Evolutionary conservation across 306 rosid genomes (phyloP).

Genomic region (Fragaria iinumae): DNA sequence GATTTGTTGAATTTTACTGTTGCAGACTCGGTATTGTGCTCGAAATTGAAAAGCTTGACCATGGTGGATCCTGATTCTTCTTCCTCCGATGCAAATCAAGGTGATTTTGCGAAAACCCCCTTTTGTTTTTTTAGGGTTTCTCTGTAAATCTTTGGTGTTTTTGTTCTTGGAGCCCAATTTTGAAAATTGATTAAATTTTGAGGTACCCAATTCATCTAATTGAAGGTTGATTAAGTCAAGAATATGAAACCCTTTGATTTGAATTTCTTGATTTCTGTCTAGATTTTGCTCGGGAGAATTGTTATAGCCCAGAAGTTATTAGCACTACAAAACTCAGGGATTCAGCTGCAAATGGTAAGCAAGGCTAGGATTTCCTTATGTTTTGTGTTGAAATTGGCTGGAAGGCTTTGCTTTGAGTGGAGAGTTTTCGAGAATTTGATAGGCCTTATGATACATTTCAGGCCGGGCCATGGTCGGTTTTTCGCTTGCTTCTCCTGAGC

Average conservation of each 20-base stretch:
- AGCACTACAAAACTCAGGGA: conserved; percentile 28
- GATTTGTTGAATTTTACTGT: conserved; percentile 7
- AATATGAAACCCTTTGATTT: conserved; percentile 19
- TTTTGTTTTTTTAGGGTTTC: neutral
- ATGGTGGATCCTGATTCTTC: conserved; percentile 44
- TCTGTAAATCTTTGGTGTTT: conserved; percentile 1
- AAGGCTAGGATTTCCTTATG: neutral
- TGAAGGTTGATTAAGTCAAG: neutral
- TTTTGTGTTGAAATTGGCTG: neutral
- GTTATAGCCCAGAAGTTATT: conserved; percentile 19
- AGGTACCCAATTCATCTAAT: neutral
- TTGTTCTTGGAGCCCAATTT: conserved; percentile 22
- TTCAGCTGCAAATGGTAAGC: conserved; percentile 28
- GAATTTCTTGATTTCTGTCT: neutral
- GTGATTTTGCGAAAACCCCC: neutral
- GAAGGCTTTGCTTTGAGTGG: neutral
- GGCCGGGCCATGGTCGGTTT: conserved; percentile 49
- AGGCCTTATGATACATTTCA: conserved; percentile 15
- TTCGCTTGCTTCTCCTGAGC: conserved; percentile 63
- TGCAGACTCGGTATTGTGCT: conserved; percentile 39
- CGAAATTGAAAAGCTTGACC: conserved; percentile 20
- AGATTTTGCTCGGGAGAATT: conserved; percentile 22
- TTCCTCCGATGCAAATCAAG: conserved; percentile 28
- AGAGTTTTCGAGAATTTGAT: conserved; percentile 19
- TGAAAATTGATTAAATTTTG: neutral